These are phyloP conservation scores for Trametes elegans DNA, from an alignment of 768 basidiomycete species.

Conservation along the genomic window DNA sequence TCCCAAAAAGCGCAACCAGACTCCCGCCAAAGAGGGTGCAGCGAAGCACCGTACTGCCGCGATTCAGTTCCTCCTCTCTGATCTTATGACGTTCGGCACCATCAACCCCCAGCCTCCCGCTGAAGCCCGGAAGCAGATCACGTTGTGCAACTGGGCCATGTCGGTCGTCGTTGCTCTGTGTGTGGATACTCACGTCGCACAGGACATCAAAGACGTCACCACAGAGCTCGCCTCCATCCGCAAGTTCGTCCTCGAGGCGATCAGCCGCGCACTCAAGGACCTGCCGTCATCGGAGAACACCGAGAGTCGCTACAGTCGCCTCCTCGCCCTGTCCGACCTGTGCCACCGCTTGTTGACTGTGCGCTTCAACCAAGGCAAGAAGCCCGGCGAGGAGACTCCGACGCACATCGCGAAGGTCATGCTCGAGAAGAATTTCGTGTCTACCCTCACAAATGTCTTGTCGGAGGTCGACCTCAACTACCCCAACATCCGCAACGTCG, in stretches of 20 bases:
- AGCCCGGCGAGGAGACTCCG: conserved; percentile 68
- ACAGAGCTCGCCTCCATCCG: conserved; percentile 84
- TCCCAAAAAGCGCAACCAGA: conserved; percentile 56
- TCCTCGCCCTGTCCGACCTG: conserved; percentile 84
- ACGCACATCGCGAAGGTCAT: conserved; percentile 96
- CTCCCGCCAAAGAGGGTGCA: conserved; percentile 60
- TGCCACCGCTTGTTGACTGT: conserved; percentile 85
- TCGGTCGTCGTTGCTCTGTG: conserved; percentile 92
- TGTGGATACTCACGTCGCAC: conserved; percentile 68
- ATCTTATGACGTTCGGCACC: conserved; percentile 76
- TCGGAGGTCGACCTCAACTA: conserved; percentile 95
- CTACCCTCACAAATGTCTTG: conserved; percentile 81
- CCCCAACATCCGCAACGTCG: conserved; percentile 82
- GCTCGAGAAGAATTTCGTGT: conserved; percentile 96
- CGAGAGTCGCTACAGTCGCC: conserved; percentile 81
- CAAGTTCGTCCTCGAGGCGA: conserved; percentile 86
- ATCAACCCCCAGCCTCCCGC: conserved; percentile 60
- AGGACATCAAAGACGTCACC: conserved; percentile 74
- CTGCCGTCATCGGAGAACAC: conserved; percentile 49
- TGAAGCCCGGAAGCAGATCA: conserved; percentile 53
- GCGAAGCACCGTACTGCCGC: conserved; percentile 63
- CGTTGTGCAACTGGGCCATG: conserved; percentile 83
- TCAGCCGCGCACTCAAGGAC: conserved; percentile 87
- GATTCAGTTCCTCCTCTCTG: conserved; percentile 77
- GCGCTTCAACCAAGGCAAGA: conserved; percentile 56